Evolutionary conservation across 164 flowering plant genomes (phyloP).

Genomic region (Stephania yunnanensis): DNA sequence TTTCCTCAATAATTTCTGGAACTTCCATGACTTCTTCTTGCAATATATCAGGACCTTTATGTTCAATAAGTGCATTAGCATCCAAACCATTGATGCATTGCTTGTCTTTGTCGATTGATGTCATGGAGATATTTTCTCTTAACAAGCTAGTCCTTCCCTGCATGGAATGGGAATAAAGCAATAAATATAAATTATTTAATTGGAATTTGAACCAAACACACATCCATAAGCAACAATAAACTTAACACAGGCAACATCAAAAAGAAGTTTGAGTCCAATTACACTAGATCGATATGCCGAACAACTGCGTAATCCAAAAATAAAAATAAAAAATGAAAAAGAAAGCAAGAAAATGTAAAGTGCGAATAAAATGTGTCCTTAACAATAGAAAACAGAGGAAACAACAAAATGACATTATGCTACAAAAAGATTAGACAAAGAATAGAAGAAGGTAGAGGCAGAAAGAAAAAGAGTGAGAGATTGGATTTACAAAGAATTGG

Average conservation of each 20-base stretch:
- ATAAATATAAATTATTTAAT: neutral
- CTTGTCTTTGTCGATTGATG: constrained; percentile 17
- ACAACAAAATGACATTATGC: neutral
- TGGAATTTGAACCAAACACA: neutral
- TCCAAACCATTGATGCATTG: constrained; percentile 16
- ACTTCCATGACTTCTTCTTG: constrained; percentile 87
- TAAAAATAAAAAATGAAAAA: neutral
- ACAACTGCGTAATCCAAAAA: neutral
- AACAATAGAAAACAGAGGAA: neutral
- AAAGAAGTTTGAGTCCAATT: neutral
- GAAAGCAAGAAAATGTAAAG: neutral
- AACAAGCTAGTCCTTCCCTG: constrained; percentile 61
- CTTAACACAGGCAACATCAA: neutral
- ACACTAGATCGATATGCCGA: neutral
- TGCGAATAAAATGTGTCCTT: neutral
- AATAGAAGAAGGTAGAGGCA: too few relatives aligned
- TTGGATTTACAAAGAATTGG: too few relatives aligned
- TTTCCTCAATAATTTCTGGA: constrained; percentile 84
- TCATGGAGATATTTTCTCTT: constrained; percentile 39
- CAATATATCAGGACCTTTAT: constrained; percentile 19
- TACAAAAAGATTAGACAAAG: neutral
- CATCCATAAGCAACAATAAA: neutral
- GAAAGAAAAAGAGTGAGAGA: too few relatives aligned
- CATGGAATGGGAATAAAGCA: constrained; percentile 7
- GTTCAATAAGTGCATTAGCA: constrained; percentile 16